A percentile compares a stretch with the other conserved stretches of the same genome.
phyloP scores from a whole-genome alignment of 495 filamentous ascomycete genomes.

The Neurospora cerealis region DNA sequence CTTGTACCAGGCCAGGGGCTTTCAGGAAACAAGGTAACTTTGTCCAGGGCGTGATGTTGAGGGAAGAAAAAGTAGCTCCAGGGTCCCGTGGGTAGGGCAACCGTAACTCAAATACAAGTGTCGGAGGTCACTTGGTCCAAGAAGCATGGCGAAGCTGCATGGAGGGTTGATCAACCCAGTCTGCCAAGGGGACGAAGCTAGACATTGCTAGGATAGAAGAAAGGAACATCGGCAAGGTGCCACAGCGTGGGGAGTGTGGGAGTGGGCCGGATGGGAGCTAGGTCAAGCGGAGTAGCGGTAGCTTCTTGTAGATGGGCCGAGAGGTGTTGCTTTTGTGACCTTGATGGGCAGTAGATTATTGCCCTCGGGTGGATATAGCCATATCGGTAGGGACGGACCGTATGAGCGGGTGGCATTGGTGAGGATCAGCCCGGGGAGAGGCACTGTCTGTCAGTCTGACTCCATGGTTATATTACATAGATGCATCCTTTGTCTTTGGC shows the following conservation, averaged over 20 bases:
- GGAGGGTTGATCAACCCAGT: slow-evolving; percentile 2
- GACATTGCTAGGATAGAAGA: not conserved
- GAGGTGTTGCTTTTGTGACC: slow-evolving; percentile 3
- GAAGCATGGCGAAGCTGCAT: slow-evolving; percentile 4
- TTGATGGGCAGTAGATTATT: slow-evolving; percentile 8
- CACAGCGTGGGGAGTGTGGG: slow-evolving; percentile 18
- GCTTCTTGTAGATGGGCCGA: slow-evolving; percentile 11
- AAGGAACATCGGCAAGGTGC: slow-evolving; percentile 21
- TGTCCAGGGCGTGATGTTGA: not conserved
- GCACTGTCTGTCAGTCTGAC: not conserved
- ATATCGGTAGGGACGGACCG: slow-evolving; percentile 36
- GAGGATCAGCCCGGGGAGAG: slow-evolving; percentile 8
- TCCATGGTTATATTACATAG: slow-evolving; percentile 14
- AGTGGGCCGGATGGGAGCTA: slow-evolving; percentile 5
- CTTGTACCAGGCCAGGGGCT: not conserved
- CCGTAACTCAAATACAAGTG: not conserved
- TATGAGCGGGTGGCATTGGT: slow-evolving; percentile 26
- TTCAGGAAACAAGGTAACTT: not conserved
- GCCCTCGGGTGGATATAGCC: slow-evolving; percentile 26
- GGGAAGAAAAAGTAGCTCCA: not conserved
- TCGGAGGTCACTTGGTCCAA: slow-evolving; percentile 2
- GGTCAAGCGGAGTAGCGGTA: slow-evolving; percentile 10
- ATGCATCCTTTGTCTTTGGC: slow-evolving; percentile 4
- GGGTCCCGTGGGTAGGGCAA: not conserved
- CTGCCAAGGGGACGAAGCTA: not conserved